A percentile compares a stretch with the other conserved stretches of the same genome.
These are phyloP conservation scores for Athelia psychrophila DNA, from an alignment of 1,284 basidiomycete species.

Conservation along the genomic window DNA sequence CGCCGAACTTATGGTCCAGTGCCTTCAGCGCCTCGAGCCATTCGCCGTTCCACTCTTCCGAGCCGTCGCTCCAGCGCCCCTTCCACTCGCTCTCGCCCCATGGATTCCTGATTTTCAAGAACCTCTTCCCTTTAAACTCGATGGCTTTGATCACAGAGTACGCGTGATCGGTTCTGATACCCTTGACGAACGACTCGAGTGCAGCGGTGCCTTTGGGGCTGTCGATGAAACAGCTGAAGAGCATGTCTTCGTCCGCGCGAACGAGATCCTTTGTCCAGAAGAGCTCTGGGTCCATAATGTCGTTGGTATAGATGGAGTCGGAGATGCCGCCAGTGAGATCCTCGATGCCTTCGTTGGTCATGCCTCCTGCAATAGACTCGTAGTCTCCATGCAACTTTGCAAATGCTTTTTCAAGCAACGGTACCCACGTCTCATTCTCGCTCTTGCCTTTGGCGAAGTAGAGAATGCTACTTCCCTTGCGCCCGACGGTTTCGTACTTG, in stretches of 20 bases:
- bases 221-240: not conserved
- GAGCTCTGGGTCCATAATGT: not conserved
- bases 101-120: not conserved
- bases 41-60: not conserved
- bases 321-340: constrained; percentile 1
- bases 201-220: not conserved
- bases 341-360: not conserved
- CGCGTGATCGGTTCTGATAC: not conserved
- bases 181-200: not conserved
- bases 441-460: constrained; percentile 24
- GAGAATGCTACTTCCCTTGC: constrained; percentile 23
- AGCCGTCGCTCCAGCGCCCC: not conserved
- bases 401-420: not conserved
- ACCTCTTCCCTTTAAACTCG: not conserved
- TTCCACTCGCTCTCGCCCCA: not conserved
- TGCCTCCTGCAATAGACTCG: not conserved
- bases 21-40: not conserved
- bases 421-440: constrained; percentile 27
- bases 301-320: not conserved
- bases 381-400: not conserved
- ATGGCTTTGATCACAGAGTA: not conserved
- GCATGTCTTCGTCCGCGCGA: not conserved
- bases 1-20: not conserved
- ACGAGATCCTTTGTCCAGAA: not conserved
- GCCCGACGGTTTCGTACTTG: constrained; percentile 19